Conservation (phyloP, 2,329 filamentous ascomycete species). For the Orbilia ellipsospora region DNA sequence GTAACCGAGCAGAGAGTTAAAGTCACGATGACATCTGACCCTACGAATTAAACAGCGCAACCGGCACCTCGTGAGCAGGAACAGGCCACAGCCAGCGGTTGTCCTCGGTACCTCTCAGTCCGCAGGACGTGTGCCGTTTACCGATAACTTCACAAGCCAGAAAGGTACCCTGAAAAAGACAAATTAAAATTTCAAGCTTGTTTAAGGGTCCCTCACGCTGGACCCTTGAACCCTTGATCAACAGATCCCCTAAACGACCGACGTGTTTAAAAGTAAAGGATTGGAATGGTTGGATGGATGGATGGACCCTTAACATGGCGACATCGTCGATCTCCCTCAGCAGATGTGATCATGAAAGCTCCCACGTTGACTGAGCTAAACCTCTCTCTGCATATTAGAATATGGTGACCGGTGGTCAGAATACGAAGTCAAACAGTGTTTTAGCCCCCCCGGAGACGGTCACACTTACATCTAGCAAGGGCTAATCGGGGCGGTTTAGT, state of each 20-base stretch:
- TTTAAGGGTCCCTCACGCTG: constrained; percentile 14
- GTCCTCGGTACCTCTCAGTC: constrained; percentile 49
- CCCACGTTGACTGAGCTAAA: background rate
- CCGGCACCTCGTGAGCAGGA: constrained; percentile 47
- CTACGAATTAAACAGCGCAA: constrained; percentile 49
- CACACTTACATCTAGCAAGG: constrained; percentile 23
- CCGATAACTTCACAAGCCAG: constrained; percentile 47
- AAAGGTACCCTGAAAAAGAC: background rate
- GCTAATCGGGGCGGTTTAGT: constrained; percentile 17
- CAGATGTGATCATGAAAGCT: constrained; percentile 46
- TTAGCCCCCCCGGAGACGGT: constrained; percentile 33
- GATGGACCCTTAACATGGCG: constrained; percentile 46
- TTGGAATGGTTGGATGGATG: constrained; percentile 1
- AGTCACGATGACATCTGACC: constrained; percentile 54
- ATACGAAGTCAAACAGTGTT: constrained; percentile 8
- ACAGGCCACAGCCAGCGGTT: constrained; percentile 19
- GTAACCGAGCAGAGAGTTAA: constrained; percentile 50
- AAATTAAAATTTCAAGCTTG: background rate
- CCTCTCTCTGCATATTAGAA: constrained; percentile 5
- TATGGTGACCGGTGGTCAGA: constrained; percentile 2
- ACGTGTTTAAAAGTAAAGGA: constrained; percentile 28
- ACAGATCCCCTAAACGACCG: constrained; percentile 38
- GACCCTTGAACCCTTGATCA: no score
- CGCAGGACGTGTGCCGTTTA: constrained; percentile 18
- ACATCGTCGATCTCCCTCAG: constrained; percentile 22